phyloP scores from a whole-genome alignment of 2,329 filamentous ascomycete genomes.

The Phyllachora maydis region DNA sequence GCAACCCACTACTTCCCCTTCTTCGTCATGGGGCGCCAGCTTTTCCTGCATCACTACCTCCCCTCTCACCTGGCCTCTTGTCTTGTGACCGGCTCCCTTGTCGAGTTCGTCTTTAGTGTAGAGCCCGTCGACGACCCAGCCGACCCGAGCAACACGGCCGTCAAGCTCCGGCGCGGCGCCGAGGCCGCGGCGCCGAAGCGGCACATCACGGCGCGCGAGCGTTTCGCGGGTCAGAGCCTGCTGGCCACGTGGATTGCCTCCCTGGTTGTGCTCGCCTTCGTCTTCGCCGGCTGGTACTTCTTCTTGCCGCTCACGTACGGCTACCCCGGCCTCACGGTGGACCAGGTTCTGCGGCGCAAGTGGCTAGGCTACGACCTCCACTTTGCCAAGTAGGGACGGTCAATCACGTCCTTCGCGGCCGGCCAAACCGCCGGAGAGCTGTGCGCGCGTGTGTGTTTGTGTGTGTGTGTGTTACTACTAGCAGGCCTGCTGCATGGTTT shows the following conservation, averaged over 20 bases:
- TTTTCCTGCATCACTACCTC: constrained; percentile 95
- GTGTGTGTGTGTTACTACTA: neutral
- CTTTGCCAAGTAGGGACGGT: constrained; percentile 73
- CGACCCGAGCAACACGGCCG: constrained; percentile 18
- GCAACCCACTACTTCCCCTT: constrained; percentile 94
- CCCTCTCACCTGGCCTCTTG: constrained; percentile 83
- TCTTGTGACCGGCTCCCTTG: constrained; percentile 71
- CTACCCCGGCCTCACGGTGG: constrained; percentile 66
- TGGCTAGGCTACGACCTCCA: constrained; percentile 96
- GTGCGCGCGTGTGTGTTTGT: too few species aligned
- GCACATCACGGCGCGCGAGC: constrained; percentile 61
- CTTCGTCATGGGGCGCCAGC: constrained; percentile 92
- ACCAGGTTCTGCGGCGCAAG: constrained; percentile 65
- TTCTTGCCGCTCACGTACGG: constrained; percentile 94
- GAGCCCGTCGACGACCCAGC: constrained; percentile 47
- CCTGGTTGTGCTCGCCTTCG: constrained; percentile 43
- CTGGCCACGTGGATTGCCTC: constrained; percentile 61
- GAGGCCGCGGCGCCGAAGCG: constrained; percentile 22
- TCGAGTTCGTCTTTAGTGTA: constrained; percentile 92
- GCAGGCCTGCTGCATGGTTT: neutral
- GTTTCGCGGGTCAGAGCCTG: constrained; percentile 61
- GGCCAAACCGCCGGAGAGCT: neutral
- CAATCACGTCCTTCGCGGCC: neutral
- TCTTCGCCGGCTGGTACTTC: constrained; percentile 69
- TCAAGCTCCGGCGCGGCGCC: constrained; percentile 25